Evolutionary conservation across 257 asterid species (phyloP), one percentile per base, ranked within the genome.

Genomic region (Solanum pennellii): DNA sequence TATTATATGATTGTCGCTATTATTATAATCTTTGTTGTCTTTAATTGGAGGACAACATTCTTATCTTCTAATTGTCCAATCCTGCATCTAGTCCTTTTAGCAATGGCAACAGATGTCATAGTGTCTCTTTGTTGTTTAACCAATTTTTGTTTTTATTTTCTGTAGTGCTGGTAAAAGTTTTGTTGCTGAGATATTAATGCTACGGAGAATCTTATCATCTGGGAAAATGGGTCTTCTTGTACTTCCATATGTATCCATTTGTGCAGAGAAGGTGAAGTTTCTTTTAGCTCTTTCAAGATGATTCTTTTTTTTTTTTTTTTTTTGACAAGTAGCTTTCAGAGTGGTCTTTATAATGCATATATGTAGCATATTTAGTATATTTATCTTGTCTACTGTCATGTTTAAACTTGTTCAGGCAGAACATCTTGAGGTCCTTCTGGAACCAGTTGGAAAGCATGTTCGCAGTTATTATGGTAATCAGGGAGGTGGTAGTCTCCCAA

Each of bases 401-500:
- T 73, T 23, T 37, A 35, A 85, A 76, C 73, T 90, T 41, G 84
- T 90, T 90, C 89, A 95, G 98, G 95, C 98, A 52, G 99, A 97
- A 90, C 99, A 97, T 90, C 97, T 97, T 83, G 99, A 97, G 91
- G 93, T 86, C 88, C 94, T 97, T 88, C 88, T 97, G 89, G 98
- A 97, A 88, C 98, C 99, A 87, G 93, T 95, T 10, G 90, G 92
- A 90, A 95, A 94, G 91, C 98, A 92, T 87, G 99, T 97, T n/a
- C 95, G 98, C 79, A 95, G 99, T 92, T 95, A 93, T 92, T 97
- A 95, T 89, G 99, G 99, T 84, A 97, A 93, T 91, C 99, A 97
- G 93, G 99, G 99, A 79, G 98, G 98, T 75, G 94, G 99, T 83
- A 90, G 94, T 87, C 95, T 97, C 94, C 98, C 98, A 33, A 95